Conservation (phyloP, 768 basidiomycete genomes). For the Amanita pseudoporphyria region DNA sequence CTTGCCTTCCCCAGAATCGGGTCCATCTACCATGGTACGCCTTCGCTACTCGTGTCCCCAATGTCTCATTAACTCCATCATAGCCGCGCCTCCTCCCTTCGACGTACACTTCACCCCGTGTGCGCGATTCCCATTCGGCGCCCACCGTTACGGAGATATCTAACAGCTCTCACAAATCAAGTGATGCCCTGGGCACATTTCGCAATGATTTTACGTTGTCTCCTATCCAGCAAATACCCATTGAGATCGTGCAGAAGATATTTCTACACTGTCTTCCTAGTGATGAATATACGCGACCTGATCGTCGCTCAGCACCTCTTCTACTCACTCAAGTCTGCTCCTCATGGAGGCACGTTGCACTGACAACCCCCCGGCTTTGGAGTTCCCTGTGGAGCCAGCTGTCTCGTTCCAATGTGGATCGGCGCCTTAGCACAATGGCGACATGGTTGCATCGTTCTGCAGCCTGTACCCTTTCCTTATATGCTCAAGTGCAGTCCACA, state of each 20-base stretch:
- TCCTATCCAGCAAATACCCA: slow-evolving; percentile 10
- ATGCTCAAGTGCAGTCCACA: slow-evolving; percentile 10
- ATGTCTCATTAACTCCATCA: neutral
- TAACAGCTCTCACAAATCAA: neutral
- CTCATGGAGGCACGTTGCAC: slow-evolving; percentile 14
- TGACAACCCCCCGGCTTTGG: slow-evolving; percentile 16
- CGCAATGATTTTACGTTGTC: neutral
- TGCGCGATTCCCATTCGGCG: no score
- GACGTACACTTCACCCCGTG: no score
- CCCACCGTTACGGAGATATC: no score
- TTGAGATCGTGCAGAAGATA: slow-evolving; percentile 16
- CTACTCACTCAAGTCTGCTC: slow-evolving; percentile 16
- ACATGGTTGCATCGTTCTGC: slow-evolving; percentile 15
- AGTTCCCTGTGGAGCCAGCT: slow-evolving; percentile 13
- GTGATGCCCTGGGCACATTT: neutral
- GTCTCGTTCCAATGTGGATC: slow-evolving; percentile 7
- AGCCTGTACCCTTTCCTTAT: slow-evolving; percentile 11
- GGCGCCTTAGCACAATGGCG: slow-evolving; percentile 12
- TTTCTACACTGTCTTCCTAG: slow-evolving; percentile 14
- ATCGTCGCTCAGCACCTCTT: slow-evolving; percentile 12
- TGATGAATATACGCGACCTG: slow-evolving; percentile 11
- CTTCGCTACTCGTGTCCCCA: neutral
- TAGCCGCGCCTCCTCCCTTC: neutral
- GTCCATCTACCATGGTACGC: neutral
- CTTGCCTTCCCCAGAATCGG: neutral